Evolutionary conservation across 208 protist genomes (phyloP), one percentile per base, ranked within the genome.

Genomic region (Angomonas ambiguus): DNA sequence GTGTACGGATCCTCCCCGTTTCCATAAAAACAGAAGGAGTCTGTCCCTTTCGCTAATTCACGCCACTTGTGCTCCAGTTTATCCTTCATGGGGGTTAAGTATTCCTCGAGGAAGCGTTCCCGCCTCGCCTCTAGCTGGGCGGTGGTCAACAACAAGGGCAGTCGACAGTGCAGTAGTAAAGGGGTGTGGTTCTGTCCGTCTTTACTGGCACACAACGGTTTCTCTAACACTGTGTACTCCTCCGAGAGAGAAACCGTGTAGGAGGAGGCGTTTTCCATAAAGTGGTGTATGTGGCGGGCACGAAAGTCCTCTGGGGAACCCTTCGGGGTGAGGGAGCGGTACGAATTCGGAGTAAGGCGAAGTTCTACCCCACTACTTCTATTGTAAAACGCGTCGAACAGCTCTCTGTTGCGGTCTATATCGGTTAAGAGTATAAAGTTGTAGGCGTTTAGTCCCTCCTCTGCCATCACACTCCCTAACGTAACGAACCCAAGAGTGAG

Each of bases 201-300:
- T 8, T 25, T 22, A 24, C 20, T 2, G 2, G 18, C 4, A 1
- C 53, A 13, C 24, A 59, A 22, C 8, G 67, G 57, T 60, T 74
- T 59, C 57, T 91, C 85, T 62, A 93, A 51, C n/a, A 95, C 72
- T 18, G 83, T 79, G 85, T 87, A 95, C 53, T 92, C 76, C 6
- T 76, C 76, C 3, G 89, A 93, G 27, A 95, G 72, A 5, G 61
- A 62, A 11, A 77, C 75, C 22, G 42, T 31, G 51, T 81, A 88
- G 13, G 71, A 67, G 13, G 80, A 69, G 6, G 42, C 30, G 30
- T 62, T 30, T 41, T 65, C 48, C 10, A 20, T 60, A 69, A 55
- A 61, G 49, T 30, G 13, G 8, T n/a, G 11, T 45, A n/a, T 16
- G 16, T 45, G 38, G 8, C 11, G 11, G 38, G 16, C 38, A n/a